Evolutionary conservation across 306 rosid genomes (phyloP), one percentile per base, ranked within the genome.

Genomic region (Lithocarpus polystachyus): DNA sequence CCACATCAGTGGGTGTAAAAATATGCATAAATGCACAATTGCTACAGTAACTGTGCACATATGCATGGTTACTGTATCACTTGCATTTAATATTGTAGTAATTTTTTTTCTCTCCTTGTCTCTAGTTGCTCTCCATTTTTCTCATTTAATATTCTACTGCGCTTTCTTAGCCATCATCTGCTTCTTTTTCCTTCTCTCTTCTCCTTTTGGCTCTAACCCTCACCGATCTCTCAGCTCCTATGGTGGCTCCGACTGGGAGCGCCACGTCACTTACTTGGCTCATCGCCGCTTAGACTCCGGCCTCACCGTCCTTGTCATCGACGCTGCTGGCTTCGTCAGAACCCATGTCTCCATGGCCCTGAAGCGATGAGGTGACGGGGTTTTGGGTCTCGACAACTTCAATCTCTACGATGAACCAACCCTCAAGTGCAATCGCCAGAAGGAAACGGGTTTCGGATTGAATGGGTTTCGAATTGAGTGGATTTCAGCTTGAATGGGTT

Each of bases 321-420:
- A 97, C 20, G 93, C 95, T 5, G 88, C 91, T 5, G 97, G 95
- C 1, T 93, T 93, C 71, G 97, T 93, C 74, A 92, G 97, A 20
- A 77, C 92, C 1, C 98, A 93, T 73, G 95, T 91, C 35, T 86
- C 98, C 3, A 72, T 93, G 14, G 90, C 95, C 0, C 79, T 93
- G 11, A 91, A 86, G 83, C 92, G 88, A 33, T 95, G 92, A 22
- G 98, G 97, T 12, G 98, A 91, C 28, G 95, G 95, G 35, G 89
- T 93, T 51, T 84, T 93, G 1, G 97, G 98, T 4, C 75, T 93
- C 6, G 97, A 93, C 52, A 93, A 86, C 69, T 93, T 93, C 86
- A 91, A 93, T 60, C 84, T 62, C 64, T 91, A 93, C 83, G 91
- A 90, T 76, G 95, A 93, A 37, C 90, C 86, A 0, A 79, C 73